Base-by-base conservation (phyloP, 208 protist genomes). In the Acanthamoeba culbertsoni region DNA sequence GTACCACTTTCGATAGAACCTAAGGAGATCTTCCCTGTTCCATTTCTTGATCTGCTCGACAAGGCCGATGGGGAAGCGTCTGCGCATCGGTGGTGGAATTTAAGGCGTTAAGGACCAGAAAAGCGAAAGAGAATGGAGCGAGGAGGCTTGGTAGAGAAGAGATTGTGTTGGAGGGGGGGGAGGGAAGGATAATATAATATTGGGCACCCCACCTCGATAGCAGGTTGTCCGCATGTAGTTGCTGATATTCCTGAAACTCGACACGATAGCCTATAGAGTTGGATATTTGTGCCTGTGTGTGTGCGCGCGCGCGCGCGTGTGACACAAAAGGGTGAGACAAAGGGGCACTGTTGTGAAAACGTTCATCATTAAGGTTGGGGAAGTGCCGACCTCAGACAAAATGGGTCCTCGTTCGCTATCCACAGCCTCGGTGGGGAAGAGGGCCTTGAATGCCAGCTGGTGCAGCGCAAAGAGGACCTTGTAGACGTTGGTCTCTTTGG, bases 1-100 rank as follows among this genome's bases (percentile, higher is more conserved):
- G 55, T 90, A 90, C 82, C 82, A 90, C 82, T 90, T 90, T 37
- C 55, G 82, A n/a, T 90, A 90, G 82, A 90, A 90, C 8, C 82
- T n/a, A 28, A 59, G 55, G 6, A 90, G 55, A 37, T 90, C 82
- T 8, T 90, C 82, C 5, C 26, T 28, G 14, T n/a, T 40, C 46
- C 46, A 90, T 23, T 68, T 90, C 55, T 90, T 62, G 82, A 90
- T 90, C n/a, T 90, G 82, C 28, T 62, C 82, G 28, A 90, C 82
- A 33, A 71, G 35, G n/a, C 82, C 82, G 18, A 90, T 90, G 31
- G 82, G 82, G 55, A 90, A 90, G 53, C 82, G 82, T 40, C 55
- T 62, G 55, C n/a, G 59, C 59, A 26, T 26, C 31, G 7, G 28
- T 68, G 28, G 59, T n/a, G 28, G 62, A 73, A 18, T 55, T 55